phyloP scores from a whole-genome alignment of 768 basidiomycete species.

The Rhodotorula sphaerocarpa region DNA sequence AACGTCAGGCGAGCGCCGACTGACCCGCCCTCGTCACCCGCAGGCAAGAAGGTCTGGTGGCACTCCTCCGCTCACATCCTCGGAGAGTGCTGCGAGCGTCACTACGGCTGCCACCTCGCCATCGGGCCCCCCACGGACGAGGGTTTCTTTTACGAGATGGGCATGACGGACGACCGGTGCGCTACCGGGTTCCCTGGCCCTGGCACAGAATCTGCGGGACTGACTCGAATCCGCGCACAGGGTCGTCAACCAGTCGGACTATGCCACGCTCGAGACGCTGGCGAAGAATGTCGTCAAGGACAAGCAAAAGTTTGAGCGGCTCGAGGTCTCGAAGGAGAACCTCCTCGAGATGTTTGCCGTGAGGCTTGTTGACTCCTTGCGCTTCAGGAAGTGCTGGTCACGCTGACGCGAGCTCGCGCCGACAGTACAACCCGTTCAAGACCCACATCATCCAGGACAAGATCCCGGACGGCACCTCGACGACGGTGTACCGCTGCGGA shows the following conservation, averaged over 20 bases:
- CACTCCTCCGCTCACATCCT: constrained; percentile 98
- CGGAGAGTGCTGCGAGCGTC: constrained; percentile 89
- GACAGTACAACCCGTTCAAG: constrained; percentile 99
- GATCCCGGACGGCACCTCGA: constrained; percentile 88
- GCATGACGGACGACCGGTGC: constrained; percentile 63
- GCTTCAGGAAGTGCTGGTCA: neutral
- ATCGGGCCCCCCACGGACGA: constrained; percentile 95
- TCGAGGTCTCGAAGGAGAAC: constrained; percentile 88
- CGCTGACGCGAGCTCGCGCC: constrained; percentile 19
- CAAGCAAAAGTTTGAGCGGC: constrained; percentile 90
- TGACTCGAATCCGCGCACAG: no score
- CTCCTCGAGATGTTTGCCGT: constrained; percentile 93
- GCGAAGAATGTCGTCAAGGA: constrained; percentile 85
- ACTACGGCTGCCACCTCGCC: constrained; percentile 94
- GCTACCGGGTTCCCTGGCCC: constrained; percentile 10
- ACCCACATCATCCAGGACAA: constrained; percentile 88
- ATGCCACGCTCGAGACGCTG: constrained; percentile 78
- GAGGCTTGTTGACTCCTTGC: constrained; percentile 39
- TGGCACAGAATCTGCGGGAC: neutral
- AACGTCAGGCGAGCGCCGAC: neutral
- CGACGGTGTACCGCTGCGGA: constrained; percentile 96
- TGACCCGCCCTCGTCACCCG: constrained; percentile 35
- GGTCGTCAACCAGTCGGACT: constrained; percentile 70
- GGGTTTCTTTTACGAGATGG: constrained; percentile 99
- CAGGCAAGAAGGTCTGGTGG: constrained; percentile 97